A percentile compares a stretch with the other conserved stretches of the same genome.
Conservation (phyloP, 768 basidiomycete genomes). For the Rhodotorula taiwanensis region DNA sequence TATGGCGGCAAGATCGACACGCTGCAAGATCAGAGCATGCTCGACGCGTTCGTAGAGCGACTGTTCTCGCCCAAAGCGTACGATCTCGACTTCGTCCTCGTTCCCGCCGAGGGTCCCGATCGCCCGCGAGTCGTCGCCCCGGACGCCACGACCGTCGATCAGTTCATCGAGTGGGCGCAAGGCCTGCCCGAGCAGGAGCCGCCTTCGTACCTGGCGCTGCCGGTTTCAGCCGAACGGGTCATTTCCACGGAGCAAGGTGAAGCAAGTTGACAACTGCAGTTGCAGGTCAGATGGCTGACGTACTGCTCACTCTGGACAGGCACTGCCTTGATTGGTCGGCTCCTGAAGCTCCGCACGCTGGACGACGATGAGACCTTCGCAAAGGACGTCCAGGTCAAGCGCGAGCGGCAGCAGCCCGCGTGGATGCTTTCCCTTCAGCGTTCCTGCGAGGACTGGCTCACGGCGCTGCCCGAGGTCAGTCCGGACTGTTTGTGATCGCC, state of each 20-base stretch:
- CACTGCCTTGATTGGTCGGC: conserved; percentile 70
- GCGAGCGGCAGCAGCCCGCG: conserved; percentile 64
- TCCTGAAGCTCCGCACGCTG: conserved; percentile 86
- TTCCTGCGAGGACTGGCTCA: conserved; percentile 77
- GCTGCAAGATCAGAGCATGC: conserved; percentile 84
- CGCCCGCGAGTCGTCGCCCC: conserved; percentile 62
- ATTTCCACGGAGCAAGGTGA: conserved; percentile 58
- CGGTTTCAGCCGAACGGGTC: conserved; percentile 82
- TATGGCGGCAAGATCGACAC: conserved; percentile 85
- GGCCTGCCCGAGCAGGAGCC: conserved; percentile 70
- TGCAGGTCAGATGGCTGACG: too few relatives aligned
- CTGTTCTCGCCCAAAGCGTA: conserved; percentile 83
- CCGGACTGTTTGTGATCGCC: too few relatives aligned
- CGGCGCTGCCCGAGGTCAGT: conserved; percentile 65
- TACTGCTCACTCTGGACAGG: conserved; percentile 49
- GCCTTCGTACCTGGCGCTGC: conserved; percentile 87
- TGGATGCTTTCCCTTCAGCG: conserved; percentile 88
- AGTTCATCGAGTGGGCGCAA: conserved; percentile 85
- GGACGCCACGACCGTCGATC: conserved; percentile 85
- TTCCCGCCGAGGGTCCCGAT: conserved; percentile 52
- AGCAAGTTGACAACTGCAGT: too few relatives aligned
- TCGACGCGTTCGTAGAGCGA: conserved; percentile 86
- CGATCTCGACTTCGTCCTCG: conserved; percentile 86
- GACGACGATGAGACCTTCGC: conserved; percentile 69
- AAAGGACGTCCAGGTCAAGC: conserved; percentile 42